A percentile compares a stretch with the other conserved stretches of the same genome.
Evolutionary conservation across 2,329 filamentous ascomycete genomes (phyloP).

Genomic region (Colletotrichum costaricense): DNA sequence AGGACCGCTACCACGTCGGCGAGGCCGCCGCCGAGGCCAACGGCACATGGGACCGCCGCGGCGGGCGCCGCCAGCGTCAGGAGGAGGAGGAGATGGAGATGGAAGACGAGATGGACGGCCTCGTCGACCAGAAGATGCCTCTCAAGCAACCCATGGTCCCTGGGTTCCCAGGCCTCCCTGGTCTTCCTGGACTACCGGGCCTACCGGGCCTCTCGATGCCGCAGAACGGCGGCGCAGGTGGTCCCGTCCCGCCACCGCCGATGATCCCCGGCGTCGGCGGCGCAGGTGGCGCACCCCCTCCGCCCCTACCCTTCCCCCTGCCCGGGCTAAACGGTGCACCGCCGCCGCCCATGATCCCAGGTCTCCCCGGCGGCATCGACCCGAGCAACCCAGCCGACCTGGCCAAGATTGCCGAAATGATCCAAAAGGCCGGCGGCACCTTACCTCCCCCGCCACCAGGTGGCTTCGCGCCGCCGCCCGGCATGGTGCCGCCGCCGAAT

Average conservation of each 20-base stretch:
- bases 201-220: conserved; percentile 58
- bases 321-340: conserved; percentile 59
- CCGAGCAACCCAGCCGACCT: conserved; percentile 70
- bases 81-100: conserved; percentile 95
- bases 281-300: conserved; percentile 51
- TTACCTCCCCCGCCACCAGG: conserved; percentile 61
- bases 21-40: conserved; percentile 93
- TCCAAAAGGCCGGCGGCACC: conserved; percentile 73
- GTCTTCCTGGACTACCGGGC: conserved; percentile 56
- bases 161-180: conserved; percentile 69
- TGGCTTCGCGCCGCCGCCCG: conserved; percentile 61
- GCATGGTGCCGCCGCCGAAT: conserved; percentile 58
- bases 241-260: conserved; percentile 48
- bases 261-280: conserved; percentile 63
- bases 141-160: conserved; percentile 64
- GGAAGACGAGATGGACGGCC: conserved; percentile 91
- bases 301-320: conserved; percentile 66
- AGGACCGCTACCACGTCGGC: conserved; percentile 95
- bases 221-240: conserved; percentile 43
- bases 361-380: conserved; percentile 64
- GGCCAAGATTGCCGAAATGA: conserved; percentile 71
- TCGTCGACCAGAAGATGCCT: conserved; percentile 90
- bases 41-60: conserved; percentile 91
- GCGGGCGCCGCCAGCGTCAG: conserved; percentile 80
- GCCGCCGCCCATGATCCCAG: conserved; percentile 53